Evolutionary conservation across 495 filamentous ascomycete species (phyloP).

Genomic region (Darksidea phi): DNA sequence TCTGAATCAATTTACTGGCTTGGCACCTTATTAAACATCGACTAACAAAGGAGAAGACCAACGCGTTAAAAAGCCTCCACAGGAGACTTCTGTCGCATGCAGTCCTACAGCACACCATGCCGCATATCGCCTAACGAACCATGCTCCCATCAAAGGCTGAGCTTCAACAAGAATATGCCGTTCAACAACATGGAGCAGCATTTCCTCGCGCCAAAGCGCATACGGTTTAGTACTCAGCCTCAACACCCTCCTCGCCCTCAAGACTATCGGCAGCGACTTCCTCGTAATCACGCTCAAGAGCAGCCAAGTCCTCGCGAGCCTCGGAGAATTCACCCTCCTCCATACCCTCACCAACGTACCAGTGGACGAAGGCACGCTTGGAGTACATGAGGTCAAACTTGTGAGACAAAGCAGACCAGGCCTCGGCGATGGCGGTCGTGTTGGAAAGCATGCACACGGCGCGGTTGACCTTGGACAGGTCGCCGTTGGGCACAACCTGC

Average conservation of each 20-base stretch:
- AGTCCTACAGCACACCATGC: too few relatives aligned
- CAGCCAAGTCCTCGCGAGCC: conserved; percentile 96
- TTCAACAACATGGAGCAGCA: not conserved
- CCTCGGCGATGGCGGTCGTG: conserved; percentile 97
- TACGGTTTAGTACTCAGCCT: conserved; percentile 86
- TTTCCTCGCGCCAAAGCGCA: not conserved
- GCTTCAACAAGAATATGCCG: too few relatives aligned
- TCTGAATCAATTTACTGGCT: too few relatives aligned
- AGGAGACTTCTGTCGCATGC: too few relatives aligned
- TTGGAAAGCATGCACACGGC: conserved; percentile 99
- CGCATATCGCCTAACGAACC: too few relatives aligned
- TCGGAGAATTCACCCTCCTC: conserved; percentile 99
- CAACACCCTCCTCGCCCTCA: conserved; percentile 80
- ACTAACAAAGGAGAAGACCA: too few relatives aligned
- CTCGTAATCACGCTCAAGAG: conserved; percentile 98
- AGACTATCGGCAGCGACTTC: conserved; percentile 96
- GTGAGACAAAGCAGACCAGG: conserved; percentile 93
- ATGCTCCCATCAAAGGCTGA: too few relatives aligned
- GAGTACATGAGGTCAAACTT: conserved; percentile 99
- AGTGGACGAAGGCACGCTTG: conserved; percentile 99
- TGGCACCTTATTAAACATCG: too few relatives aligned
- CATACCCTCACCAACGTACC: conserved; percentile 99
- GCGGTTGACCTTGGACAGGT: conserved; percentile 94
- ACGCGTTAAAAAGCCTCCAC: too few relatives aligned
- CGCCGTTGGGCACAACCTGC: conserved; percentile 90